phyloP scores from a whole-genome alignment of 257 asterid species.

The Lavandula angustifolia region DNA sequence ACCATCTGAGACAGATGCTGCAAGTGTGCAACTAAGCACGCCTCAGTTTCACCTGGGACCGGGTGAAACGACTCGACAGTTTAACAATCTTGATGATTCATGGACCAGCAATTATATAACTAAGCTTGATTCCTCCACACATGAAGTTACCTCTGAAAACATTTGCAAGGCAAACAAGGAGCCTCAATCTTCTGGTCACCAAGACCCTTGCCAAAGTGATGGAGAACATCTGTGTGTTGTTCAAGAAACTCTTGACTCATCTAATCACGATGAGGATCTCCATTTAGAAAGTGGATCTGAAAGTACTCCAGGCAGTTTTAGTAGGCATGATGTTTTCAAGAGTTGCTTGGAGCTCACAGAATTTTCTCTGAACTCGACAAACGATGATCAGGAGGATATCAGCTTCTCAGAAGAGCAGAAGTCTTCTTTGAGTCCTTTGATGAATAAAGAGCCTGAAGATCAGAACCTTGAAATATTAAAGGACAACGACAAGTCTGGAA shows the following conservation, averaged over 20 bases:
- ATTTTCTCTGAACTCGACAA: constrained; percentile 43
- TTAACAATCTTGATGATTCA: constrained; percentile 46
- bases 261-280: constrained; percentile 32
- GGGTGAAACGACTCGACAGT: constrained; percentile 58
- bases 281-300: constrained; percentile 32
- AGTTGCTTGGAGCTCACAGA: constrained; percentile 77
- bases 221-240: constrained; percentile 32
- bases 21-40: constrained; percentile 56
- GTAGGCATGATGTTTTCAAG: constrained; percentile 52
- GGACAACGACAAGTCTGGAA: constrained; percentile 36
- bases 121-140: constrained; percentile 36
- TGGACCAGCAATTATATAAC: constrained; percentile 53
- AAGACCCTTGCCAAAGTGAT: constrained; percentile 41
- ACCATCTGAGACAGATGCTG: constrained; percentile 54
- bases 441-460: constrained; percentile 42
- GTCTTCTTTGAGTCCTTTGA: constrained; percentile 36
- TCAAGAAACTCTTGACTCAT: constrained; percentile 37
- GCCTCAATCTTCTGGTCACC: constrained; percentile 29
- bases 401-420: constrained; percentile 41
- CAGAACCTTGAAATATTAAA: constrained; percentile 39
- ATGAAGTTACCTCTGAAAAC: constrained; percentile 33
- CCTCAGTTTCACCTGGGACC: constrained; percentile 82
- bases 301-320: constrained; percentile 36
- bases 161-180: constrained; percentile 26
- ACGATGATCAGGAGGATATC: constrained; percentile 34